A percentile compares a stretch with the other conserved stretches of the same genome.
These are phyloP conservation scores for Fragilariopsis cylindrus DNA, from an alignment of 108 stramenopile genomes.

Conservation along the genomic window DNA sequence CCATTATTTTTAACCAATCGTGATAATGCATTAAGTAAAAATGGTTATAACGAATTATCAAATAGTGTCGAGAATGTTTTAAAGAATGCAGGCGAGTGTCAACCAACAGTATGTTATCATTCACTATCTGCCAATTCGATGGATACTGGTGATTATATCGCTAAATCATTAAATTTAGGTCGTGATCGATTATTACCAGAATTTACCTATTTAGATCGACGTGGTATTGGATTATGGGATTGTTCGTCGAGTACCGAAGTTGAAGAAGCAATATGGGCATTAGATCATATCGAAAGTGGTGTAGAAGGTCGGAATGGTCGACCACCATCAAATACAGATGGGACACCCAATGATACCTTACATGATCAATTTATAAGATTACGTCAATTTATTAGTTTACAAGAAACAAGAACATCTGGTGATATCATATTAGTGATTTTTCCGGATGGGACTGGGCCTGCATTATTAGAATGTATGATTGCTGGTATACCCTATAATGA, in stretches of 20 bases:
- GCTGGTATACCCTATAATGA: slow-evolving; percentile 72
- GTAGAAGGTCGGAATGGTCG: slow-evolving; percentile 52
- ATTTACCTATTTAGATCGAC: slow-evolving; percentile 81
- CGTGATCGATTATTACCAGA: slow-evolving; percentile 78
- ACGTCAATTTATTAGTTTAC: slow-evolving; percentile 65
- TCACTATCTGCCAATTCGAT: slow-evolving; percentile 62
- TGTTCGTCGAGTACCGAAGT: slow-evolving; percentile 44
- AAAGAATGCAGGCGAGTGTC: slow-evolving; percentile 6
- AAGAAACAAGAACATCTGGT: slow-evolving; percentile 75
- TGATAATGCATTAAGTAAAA: slow-evolving; percentile 61
- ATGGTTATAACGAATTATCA: slow-evolving; percentile 55
- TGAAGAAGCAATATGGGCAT: slow-evolving; percentile 64
- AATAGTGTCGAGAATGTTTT: not conserved
- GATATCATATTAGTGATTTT: slow-evolving; percentile 74
- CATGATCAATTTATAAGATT: slow-evolving; percentile 71
- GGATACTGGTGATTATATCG: slow-evolving; percentile 67
- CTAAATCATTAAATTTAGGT: slow-evolving; percentile 61
- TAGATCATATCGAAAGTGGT: slow-evolving; percentile 72
- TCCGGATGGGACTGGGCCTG: slow-evolving; percentile 80
- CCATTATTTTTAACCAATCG: slow-evolving; percentile 72
- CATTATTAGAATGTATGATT: slow-evolving; percentile 72
- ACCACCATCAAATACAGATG: slow-evolving; percentile 77
- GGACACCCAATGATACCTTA: slow-evolving; percentile 79
- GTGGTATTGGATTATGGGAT: slow-evolving; percentile 80
- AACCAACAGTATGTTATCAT: slow-evolving; percentile 66